Evolutionary conservation across 805 yeast species (phyloP), one percentile per base, ranked within the genome.

Genomic region (Kodamaea jinghongensis): DNA sequence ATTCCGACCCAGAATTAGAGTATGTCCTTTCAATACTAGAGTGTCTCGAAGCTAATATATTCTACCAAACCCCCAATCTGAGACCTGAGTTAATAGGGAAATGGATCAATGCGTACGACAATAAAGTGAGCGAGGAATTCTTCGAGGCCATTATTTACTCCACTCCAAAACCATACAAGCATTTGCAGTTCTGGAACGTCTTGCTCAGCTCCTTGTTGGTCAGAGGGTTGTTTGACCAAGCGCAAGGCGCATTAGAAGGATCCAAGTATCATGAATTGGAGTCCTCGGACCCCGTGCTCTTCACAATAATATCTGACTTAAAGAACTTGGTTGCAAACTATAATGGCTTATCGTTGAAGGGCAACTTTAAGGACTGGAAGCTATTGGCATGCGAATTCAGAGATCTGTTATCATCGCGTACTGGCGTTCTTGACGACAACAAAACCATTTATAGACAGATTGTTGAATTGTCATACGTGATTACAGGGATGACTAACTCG

Each of bases 71-170:
- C 12, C 54, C 60, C 9, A 63, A 69, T 41, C 63, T 56, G 36
- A 65, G 67, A 46, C 71, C 80, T 22, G 65, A 66, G 34, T 53
- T 69, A 28, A 58, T 80, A 26, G 58, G 72, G 11, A 71, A 68
- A 34, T 85, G 93, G 93, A 67, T 82, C 17, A 85, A 85, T 52
- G 70, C 78, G 41, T 79, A 82, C 22, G 86, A 83, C 54, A 79
- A 82, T 4, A 76, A 77, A 48, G 90, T 90, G 1, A 78, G 73
- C 42, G 66, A 67, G 13, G 76, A 71, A 17, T 58, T 75, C 23
- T 65, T 75, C 3, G 73, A 77, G 38, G 66, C 58, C 31, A 73
- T 74, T 7, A 64, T 69, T 70, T 59, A 72, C 50, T 53, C 55
- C 23, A 61, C 59, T 14, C 74, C 69, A 1, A 62, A 55, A 33